phyloP scores from a whole-genome alignment of 306 rosid genomes.

The Comarum palustre region DNA sequence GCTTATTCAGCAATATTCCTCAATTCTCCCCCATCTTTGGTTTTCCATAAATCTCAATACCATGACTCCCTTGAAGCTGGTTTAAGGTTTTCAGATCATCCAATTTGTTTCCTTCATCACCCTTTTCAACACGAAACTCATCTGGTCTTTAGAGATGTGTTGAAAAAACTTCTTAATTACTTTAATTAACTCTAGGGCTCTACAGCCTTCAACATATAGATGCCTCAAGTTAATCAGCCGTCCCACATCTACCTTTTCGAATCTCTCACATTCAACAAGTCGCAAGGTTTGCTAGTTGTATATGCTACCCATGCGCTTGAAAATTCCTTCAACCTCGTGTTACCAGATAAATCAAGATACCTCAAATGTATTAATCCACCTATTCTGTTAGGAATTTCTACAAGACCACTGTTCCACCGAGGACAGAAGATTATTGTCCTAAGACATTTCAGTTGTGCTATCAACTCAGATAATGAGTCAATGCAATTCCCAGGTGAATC shows the following conservation, averaged over 20 bases:
- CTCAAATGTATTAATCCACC: not conserved
- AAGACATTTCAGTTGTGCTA: not conserved
- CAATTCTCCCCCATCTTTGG: not conserved
- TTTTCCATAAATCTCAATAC: accelerated
- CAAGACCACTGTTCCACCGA: not conserved
- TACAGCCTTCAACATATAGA: accelerated
- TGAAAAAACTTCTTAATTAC: not conserved
- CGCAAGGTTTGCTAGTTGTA: not conserved
- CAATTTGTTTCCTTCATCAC: not conserved
- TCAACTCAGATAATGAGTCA: not conserved
- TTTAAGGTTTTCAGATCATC: not conserved
- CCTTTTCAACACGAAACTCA: too few species aligned
- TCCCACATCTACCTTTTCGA: not conserved
- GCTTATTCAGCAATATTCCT: not conserved
- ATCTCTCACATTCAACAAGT: not conserved
- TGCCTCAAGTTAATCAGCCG: not conserved
- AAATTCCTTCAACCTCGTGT: accelerated
- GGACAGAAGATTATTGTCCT: not conserved
- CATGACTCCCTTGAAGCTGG: not conserved
- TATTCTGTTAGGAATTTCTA: not conserved
- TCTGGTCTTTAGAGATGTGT: not conserved
- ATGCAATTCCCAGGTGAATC: not conserved
- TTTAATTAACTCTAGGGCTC: accelerated
- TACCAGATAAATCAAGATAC: not conserved
- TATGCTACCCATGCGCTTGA: not conserved